Conservation (phyloP, 805 yeast genomes). For the Lachancea kluyveri region DNA sequence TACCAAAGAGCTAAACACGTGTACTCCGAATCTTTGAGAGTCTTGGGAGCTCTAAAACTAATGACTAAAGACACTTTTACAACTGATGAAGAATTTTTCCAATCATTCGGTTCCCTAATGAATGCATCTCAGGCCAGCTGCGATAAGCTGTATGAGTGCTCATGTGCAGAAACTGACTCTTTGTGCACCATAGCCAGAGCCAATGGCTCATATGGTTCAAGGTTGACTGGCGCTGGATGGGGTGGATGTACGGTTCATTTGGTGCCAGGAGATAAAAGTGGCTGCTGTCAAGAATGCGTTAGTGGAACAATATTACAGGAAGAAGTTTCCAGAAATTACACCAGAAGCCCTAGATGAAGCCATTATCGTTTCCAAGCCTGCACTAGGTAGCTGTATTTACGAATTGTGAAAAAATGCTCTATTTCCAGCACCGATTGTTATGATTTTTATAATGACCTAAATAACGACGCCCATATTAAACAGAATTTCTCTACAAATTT, state of each 20-base stretch:
- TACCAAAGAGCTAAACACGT: slow-evolving; percentile 59
- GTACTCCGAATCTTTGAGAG: slow-evolving; percentile 54
- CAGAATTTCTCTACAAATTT: not conserved
- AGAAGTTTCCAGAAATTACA: slow-evolving; percentile 43
- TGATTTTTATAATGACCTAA: not conserved
- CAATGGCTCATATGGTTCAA: slow-evolving; percentile 57
- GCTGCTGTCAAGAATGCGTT: slow-evolving; percentile 41
- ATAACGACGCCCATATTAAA: not conserved
- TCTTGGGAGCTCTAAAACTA: slow-evolving; percentile 41
- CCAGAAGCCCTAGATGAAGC: slow-evolving; percentile 42
- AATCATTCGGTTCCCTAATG: slow-evolving; percentile 48
- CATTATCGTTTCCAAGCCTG: slow-evolving; percentile 49
- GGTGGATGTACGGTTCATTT: slow-evolving; percentile 72
- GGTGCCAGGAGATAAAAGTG: slow-evolving; percentile 30
- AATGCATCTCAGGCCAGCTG: slow-evolving; percentile 54
- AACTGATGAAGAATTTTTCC: slow-evolving; percentile 31
- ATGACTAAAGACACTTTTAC: slow-evolving; percentile 24
- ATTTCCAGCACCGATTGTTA: not conserved
- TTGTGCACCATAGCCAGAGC: slow-evolving; percentile 47
- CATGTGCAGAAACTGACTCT: slow-evolving; percentile 48
- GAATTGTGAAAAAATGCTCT: slow-evolving; percentile 15
- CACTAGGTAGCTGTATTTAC: slow-evolving; percentile 40
- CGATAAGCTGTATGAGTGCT: slow-evolving; percentile 43
- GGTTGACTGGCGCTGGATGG: slow-evolving; percentile 79
- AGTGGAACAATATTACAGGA: slow-evolving; percentile 44